Percentiles rank a stretch among this genome's conserved stretches.
Evolutionary conservation across 176 grass and related monocot species (phyloP).

Genomic region (Luzula sylvatica): DNA sequence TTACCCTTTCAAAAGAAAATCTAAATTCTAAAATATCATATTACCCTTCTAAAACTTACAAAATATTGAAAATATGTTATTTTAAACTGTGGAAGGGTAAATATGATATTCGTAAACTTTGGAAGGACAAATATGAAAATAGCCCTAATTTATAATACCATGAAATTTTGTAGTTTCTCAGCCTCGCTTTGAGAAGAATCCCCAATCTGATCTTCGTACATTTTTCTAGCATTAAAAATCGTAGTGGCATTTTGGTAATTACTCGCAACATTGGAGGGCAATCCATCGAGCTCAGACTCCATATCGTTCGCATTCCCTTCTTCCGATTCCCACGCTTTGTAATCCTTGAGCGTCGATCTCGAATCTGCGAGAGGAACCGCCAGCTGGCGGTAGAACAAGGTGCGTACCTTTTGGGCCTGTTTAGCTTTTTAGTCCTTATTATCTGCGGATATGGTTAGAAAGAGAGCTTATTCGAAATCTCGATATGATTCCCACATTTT

Average conservation of each 20-base stretch:
- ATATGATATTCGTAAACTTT: too few species aligned
- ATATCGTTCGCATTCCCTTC: slow-evolving; percentile 57
- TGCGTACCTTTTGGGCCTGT: slow-evolving; percentile 55
- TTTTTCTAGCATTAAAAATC: too few species aligned
- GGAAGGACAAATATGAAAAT: not conserved
- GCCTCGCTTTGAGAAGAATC: too few species aligned
- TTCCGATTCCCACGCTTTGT: slow-evolving; percentile 95
- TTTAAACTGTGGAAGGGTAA: not conserved
- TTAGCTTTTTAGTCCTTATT: slow-evolving; percentile 74
- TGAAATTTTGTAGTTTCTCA: too few species aligned
- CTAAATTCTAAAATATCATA: too few species aligned
- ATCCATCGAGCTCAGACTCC: slow-evolving; percentile 43
- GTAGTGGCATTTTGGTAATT: too few species aligned
- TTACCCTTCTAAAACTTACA: too few species aligned
- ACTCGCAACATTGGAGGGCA: too few species aligned
- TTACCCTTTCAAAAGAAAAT: too few species aligned
- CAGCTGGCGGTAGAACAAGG: slow-evolving; percentile 70
- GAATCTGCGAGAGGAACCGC: slow-evolving; percentile 74
- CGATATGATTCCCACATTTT: slow-evolving; percentile 87
- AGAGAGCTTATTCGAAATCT: slow-evolving; percentile 86
- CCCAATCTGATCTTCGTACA: too few species aligned
- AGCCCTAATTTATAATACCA: slow-evolving; percentile 34
- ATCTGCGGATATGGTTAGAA: slow-evolving; percentile 66
- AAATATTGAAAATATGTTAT: too few species aligned
- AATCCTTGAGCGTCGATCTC: slow-evolving; percentile 47